phyloP scores from a whole-genome alignment of 805 yeast genomes.

The Tanozyma kutaoensis region DNA sequence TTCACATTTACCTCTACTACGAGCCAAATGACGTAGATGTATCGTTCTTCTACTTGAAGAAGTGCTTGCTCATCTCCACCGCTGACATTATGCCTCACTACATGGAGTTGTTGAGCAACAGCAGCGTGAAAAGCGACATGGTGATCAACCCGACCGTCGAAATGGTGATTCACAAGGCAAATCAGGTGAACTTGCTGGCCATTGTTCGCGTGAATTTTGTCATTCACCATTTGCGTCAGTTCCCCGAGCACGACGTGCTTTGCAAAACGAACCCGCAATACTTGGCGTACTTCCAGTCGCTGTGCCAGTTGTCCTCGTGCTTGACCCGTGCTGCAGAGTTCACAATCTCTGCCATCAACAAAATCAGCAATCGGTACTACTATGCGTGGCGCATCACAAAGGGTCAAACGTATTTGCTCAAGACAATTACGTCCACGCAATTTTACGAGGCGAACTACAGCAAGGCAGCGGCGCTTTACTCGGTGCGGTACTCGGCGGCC shows the following conservation, averaged over 20 bases:
- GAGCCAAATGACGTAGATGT: slow-evolving; percentile 3
- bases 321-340: slow-evolving; percentile 12
- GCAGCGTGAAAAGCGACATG: slow-evolving; percentile 9
- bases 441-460: slow-evolving; percentile 14
- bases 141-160: slow-evolving; percentile 10
- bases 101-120: slow-evolving; percentile 4
- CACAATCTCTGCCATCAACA: slow-evolving; percentile 12
- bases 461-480: slow-evolving; percentile 4
- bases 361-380: slow-evolving; percentile 43
- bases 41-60: slow-evolving; percentile 6
- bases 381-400: slow-evolving; percentile 60
- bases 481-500: slow-evolving; percentile 6
- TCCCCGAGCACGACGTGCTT: slow-evolving; percentile 9
- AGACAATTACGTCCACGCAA: slow-evolving; percentile 16
- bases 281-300: slow-evolving; percentile 2
- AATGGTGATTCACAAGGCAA: slow-evolving; percentile 4
- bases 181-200: slow-evolving; percentile 15
- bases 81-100: slow-evolving; percentile 10
- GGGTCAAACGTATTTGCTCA: slow-evolving; percentile 32
- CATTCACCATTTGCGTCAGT: slow-evolving; percentile 10
- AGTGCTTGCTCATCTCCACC: slow-evolving; percentile 4
- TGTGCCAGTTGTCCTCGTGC: slow-evolving; percentile 7
- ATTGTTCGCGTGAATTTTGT: slow-evolving; percentile 16
- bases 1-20: slow-evolving; percentile 8
- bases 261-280: slow-evolving; percentile 2